Evolutionary conservation across 1,139 yeast genomes (phyloP).

Genomic region (Diutina catenulata): DNA sequence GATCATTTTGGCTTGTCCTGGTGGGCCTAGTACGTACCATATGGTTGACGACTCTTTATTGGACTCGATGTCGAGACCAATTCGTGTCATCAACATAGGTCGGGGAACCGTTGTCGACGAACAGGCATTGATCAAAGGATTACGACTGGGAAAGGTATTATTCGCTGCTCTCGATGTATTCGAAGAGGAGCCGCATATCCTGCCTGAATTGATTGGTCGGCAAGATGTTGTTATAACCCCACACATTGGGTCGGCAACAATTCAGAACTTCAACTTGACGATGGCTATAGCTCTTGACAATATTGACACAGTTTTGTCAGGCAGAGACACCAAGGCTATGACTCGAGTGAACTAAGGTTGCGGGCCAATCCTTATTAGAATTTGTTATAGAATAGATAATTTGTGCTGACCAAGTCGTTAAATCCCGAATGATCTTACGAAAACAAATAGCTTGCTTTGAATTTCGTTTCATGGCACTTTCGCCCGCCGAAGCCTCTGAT

Average conservation of each 20-base stretch:
- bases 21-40: conserved; percentile 44
- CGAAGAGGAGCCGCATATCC: conserved; percentile 54
- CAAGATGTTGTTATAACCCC: conserved; percentile 72
- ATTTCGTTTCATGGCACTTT: too few relatives aligned
- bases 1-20: conserved; percentile 60
- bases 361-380: too few relatives aligned
- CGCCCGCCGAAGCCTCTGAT: too few relatives aligned
- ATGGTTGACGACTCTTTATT: conserved; percentile 41
- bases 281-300: conserved; percentile 14
- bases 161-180: conserved; percentile 82
- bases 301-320: too few relatives aligned
- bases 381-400: too few relatives aligned
- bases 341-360: too few relatives aligned
- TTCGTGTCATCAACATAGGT: conserved; percentile 67
- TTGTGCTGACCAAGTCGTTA: too few relatives aligned
- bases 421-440: not conserved
- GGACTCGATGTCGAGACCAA: conserved; percentile 34
- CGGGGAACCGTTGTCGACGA: conserved; percentile 69
- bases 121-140: conserved; percentile 53
- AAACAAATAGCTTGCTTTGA: too few relatives aligned
- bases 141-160: conserved; percentile 52
- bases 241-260: conserved; percentile 67
- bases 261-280: conserved; percentile 34
- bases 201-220: conserved; percentile 40
- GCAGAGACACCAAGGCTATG: too few relatives aligned